A percentile compares a stretch with the other conserved stretches of the same genome.
phyloP scores from a whole-genome alignment of 305 asterid genomes.

The Ilex paraguariensis region DNA sequence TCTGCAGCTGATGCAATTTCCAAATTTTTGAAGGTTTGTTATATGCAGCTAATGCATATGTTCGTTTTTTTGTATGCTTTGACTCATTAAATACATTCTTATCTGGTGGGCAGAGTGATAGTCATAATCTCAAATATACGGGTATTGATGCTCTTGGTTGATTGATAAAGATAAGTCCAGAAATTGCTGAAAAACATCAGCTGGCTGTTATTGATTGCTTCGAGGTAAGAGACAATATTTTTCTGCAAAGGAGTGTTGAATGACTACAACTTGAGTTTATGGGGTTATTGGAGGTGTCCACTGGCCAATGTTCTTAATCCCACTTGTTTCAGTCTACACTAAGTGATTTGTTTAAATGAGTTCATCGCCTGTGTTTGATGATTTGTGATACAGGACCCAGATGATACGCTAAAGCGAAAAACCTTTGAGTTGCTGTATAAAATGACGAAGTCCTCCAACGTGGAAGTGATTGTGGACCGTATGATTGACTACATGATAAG shows the following conservation, averaged over 20 bases:
- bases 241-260: background rate
- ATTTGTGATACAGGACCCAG: slow-evolving; percentile 73
- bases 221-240: slow-evolving; percentile 54
- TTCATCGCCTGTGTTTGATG: slow-evolving; percentile 5
- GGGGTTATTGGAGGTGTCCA: background rate
- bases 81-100: slow-evolving; percentile 1
- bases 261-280: background rate
- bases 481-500: slow-evolving; percentile 95
- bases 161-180: slow-evolving; percentile 91
- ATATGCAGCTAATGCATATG: slow-evolving; percentile 16
- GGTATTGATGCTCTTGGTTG: slow-evolving; percentile 98
- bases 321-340: too few relatives aligned
- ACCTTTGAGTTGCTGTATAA: slow-evolving; percentile 90
- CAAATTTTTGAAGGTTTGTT: slow-evolving; percentile 80
- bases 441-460: slow-evolving; percentile 99
- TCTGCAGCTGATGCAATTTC: slow-evolving; percentile 94
- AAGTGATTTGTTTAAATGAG: too few relatives aligned
- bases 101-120: slow-evolving; percentile 71
- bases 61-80: background rate
- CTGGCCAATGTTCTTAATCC: too few relatives aligned
- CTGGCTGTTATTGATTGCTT: slow-evolving; percentile 97
- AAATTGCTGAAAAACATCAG: slow-evolving; percentile 96
- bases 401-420: slow-evolving; percentile 96
- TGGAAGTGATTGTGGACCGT: slow-evolving; percentile 94
- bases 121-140: slow-evolving; percentile 96